Conservation (phyloP, 2,329 filamentous ascomycete genomes). For the Fusarium beomiforme region DNA sequence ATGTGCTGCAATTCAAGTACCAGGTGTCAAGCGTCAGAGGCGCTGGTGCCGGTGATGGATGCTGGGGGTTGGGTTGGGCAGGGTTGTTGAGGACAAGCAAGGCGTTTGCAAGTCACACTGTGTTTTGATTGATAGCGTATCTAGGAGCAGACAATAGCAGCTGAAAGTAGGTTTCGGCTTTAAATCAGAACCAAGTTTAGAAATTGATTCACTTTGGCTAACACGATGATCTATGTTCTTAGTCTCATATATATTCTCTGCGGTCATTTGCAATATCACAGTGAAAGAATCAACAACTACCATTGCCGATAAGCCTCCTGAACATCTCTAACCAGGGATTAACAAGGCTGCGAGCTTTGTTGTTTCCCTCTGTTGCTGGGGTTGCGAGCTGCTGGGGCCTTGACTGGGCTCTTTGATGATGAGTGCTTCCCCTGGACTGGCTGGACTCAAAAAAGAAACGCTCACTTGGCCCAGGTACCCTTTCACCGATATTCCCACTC, state of each 20-base stretch:
- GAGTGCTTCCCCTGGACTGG: conserved; percentile 29
- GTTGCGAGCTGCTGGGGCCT: conserved; percentile 33
- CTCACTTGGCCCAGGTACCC: conserved; percentile 26
- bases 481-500: conserved; percentile 18
- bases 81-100: conserved; percentile 30
- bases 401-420: conserved; percentile 1
- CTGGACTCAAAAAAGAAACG: conserved; percentile 16
- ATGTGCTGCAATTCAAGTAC: conserved; percentile 25
- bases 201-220: conserved; percentile 3
- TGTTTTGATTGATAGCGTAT: conserved; percentile 35
- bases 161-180: conserved; percentile 15
- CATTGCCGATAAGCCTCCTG: conserved; percentile 5
- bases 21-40: conserved; percentile 16
- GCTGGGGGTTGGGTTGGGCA: conserved; percentile 35
- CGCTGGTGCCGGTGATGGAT: conserved; percentile 11
- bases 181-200: conserved; percentile 5
- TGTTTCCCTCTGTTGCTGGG: conserved; percentile 36
- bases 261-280: background rate
- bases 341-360: conserved; percentile 21
- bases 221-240: background rate
- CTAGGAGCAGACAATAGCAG: conserved; percentile 14
- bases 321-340: conserved; percentile 2
- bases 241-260: background rate
- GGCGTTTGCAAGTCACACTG: conserved; percentile 28
- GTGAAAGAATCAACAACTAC: background rate